These are phyloP conservation scores for Chlamydomonas sp. DNA, from an alignment of 139 green algal genomes.

Conservation along the genomic window DNA sequence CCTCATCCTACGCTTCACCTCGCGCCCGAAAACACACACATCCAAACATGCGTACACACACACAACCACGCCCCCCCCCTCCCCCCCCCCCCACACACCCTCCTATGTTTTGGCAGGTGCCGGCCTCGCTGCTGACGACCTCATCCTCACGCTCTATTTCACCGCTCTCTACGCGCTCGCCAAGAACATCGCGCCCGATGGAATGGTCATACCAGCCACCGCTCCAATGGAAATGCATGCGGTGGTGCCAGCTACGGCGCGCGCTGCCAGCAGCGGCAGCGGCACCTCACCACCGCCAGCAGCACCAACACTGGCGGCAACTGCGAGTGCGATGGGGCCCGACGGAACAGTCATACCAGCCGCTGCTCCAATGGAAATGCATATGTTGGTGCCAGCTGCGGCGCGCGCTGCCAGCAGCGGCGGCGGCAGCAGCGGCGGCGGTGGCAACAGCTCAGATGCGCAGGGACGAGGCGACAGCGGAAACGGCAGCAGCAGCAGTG, in stretches of 20 bases:
- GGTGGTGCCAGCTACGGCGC: neutral
- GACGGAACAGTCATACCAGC: neutral
- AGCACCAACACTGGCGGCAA: neutral
- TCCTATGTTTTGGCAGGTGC: constrained; percentile 30
- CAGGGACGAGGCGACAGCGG: too few relatives aligned
- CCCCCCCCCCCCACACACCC: neutral
- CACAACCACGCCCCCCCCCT: constrained; percentile 17
- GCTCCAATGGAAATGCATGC: too few relatives aligned
- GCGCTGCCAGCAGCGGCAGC: neutral
- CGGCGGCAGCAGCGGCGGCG: too few relatives aligned
- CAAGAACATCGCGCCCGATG: constrained; percentile 6
- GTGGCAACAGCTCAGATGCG: too few relatives aligned
- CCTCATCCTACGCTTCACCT: too few relatives aligned
- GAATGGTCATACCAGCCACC: neutral
- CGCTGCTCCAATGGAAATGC: too few relatives aligned
- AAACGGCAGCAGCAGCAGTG: too few relatives aligned
- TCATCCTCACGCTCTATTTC: constrained; percentile 84
- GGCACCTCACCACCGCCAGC: too few relatives aligned
- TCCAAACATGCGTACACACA: neutral
- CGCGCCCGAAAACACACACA: neutral
- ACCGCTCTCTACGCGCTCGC: constrained; percentile 65
- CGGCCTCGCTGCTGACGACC: constrained; percentile 86
- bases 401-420: neutral
- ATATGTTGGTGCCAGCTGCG: neutral
- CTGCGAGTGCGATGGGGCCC: neutral